Evolutionary conservation across 768 basidiomycete genomes (phyloP), one percentile per base, ranked within the genome.

Genomic region (Russula virescens): DNA sequence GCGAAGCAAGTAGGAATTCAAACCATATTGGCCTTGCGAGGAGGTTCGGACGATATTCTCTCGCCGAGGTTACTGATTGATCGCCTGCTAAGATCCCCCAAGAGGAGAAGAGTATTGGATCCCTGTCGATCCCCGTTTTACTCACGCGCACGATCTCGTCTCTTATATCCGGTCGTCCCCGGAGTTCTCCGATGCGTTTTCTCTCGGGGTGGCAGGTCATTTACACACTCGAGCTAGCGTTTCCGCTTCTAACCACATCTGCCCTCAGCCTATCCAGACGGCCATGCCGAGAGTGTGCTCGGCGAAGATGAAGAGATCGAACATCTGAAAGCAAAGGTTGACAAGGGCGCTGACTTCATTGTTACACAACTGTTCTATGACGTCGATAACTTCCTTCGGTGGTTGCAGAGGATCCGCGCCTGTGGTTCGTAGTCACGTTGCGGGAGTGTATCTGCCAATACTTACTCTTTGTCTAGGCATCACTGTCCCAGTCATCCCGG

Each of bases 311-410:
- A 76, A 46, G 82, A 89, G 69, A 75, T 98, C 19, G 76, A 81
- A 2, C 78, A 85, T 68, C 78, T 99, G 60, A 91, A 89, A 72
- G 80, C 81, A 48, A 99, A 98, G 73, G 86, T 97, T 43, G 88
- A 96, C 68, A 94, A 91, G 0, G 97, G 97, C 18, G 96, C 96
- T 2, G 91, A 98, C 69, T 98, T 93, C 72, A 91, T 99, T 63
- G 79, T 98, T 55, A 98, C 97, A 0, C 97, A 99, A 69, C 79
- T 98, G 7, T 99, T 99, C 75, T 99, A 98, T 75, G 96, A 99
- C 71, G 84, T 89, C n/a, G 86, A 94, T 53, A 81, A 81, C 18
- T 98, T 97, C 75, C 73, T 93, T 34, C 69, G 75, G 18, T 99
- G 97, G 97, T 74, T 87, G 25, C 73, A 78, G 68, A 85, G 82